Evolutionary conservation across 2,329 filamentous ascomycete species (phyloP).

Genomic region (Aspergillus vadensis): DNA sequence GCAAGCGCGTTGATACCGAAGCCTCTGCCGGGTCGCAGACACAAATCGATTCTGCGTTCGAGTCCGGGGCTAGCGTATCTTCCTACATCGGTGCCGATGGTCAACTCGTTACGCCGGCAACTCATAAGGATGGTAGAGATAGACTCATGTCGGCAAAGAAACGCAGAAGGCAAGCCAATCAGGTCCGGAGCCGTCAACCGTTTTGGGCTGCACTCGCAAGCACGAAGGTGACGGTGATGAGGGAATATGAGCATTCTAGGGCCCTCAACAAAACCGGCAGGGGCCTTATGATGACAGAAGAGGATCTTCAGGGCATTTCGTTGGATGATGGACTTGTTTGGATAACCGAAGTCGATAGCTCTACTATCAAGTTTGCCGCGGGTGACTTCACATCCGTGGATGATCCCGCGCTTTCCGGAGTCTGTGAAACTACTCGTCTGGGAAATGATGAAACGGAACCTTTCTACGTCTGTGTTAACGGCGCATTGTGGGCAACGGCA

Average conservation of each 20-base stretch:
- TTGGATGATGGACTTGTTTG: slow-evolving; percentile 49
- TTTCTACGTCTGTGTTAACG: slow-evolving; percentile 67
- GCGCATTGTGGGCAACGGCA: slow-evolving; percentile 65
- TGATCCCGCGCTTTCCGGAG: slow-evolving; percentile 33
- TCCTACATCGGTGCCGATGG: slow-evolving; percentile 45
- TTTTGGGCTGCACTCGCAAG: slow-evolving; percentile 93
- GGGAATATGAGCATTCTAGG: slow-evolving; percentile 81
- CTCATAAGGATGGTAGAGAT: slow-evolving; percentile 57
- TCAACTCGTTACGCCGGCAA: slow-evolving; percentile 55
- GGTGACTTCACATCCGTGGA: slow-evolving; percentile 42
- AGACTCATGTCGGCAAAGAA: slow-evolving; percentile 70
- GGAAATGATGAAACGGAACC: slow-evolving; percentile 52
- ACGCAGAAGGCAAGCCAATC: slow-evolving; percentile 85
- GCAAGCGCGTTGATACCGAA: slow-evolving; percentile 50
- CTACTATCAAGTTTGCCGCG: slow-evolving; percentile 51
- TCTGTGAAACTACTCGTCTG: slow-evolving; percentile 31
- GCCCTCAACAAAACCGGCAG: slow-evolving; percentile 43
- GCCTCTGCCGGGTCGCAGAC: slow-evolving; percentile 47
- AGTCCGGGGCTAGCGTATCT: slow-evolving; percentile 46
- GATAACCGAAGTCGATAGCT: slow-evolving; percentile 51
- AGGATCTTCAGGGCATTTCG: slow-evolving; percentile 45
- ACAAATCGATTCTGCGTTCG: slow-evolving; percentile 46
- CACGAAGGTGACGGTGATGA: slow-evolving; percentile 94
- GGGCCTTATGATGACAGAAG: slow-evolving; percentile 44
- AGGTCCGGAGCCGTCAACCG: slow-evolving; percentile 86